Percentiles rank a stretch among this genome's conserved stretches.
These are phyloP conservation scores for Mycena indigotica DNA, from an alignment of 768 basidiomycete genomes.

Conservation along the genomic window DNA sequence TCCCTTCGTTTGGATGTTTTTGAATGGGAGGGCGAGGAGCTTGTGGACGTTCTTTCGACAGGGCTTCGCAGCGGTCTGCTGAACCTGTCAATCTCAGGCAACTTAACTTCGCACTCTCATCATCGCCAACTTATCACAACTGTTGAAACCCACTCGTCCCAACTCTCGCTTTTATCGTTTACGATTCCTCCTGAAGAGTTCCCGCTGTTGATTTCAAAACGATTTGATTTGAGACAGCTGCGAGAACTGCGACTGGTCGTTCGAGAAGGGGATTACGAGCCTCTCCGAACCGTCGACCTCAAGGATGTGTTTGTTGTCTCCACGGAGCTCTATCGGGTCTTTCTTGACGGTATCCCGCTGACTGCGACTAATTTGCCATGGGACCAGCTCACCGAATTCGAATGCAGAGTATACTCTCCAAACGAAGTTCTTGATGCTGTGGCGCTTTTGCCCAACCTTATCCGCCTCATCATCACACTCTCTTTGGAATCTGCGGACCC, in stretches of 20 bases:
- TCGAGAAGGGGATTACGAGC: neutral
- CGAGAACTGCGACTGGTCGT: neutral
- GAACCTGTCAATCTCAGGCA: neutral
- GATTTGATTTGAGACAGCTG: neutral
- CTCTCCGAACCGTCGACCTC: neutral
- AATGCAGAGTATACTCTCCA: neutral
- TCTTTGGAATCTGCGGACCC: neutral
- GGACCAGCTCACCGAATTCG: neutral
- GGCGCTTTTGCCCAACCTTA: neutral
- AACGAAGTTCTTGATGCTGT: neutral
- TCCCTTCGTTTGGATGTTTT: neutral
- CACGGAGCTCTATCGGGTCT: neutral
- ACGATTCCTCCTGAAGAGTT: neutral
- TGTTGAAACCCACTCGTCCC: too few species aligned
- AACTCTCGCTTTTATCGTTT: neutral
- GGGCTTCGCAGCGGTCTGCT: neutral
- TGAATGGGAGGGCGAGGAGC: neutral
- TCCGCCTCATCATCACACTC: neutral
- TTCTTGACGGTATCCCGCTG: neutral
- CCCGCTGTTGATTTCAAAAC: neutral
- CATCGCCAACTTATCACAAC: neutral
- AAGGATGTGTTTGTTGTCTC: neutral
- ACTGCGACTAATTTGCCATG: neutral
- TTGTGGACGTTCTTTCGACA: neutral
- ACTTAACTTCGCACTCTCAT: neutral